Conservation (phyloP, 768 basidiomycete species). For the Kwoniella sp. region DNA sequence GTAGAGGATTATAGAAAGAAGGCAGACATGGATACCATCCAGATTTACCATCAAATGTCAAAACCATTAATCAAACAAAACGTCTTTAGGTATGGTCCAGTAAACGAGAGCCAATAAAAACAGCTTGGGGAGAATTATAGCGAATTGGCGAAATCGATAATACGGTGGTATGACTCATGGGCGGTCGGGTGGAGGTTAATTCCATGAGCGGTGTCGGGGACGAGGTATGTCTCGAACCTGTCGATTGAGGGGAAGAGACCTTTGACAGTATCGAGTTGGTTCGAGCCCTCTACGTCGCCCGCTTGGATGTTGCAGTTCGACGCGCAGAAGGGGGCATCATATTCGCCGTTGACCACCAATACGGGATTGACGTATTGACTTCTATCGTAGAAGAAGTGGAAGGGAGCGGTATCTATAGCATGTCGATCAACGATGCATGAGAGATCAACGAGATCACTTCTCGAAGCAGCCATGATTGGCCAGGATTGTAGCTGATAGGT, state of each 20-base stretch:
- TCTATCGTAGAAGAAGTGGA: background rate
- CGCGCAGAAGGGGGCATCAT: conserved; percentile 32
- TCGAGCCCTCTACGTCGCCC: background rate
- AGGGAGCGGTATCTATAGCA: conserved; percentile 14
- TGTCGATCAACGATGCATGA: background rate
- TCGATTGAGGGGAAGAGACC: conserved; percentile 22
- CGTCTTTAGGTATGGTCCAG: no score
- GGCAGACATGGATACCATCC: no score
- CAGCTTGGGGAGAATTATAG: no score
- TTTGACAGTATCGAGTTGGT: conserved; percentile 32
- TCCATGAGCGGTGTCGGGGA: conserved; percentile 33
- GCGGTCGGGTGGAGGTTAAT: conserved; percentile 35
- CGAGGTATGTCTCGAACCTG: conserved; percentile 26
- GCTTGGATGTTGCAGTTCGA: background rate
- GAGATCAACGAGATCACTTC: no score
- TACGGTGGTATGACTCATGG: conserved; percentile 33
- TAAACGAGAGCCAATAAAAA: no score
- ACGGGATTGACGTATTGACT: conserved; percentile 19
- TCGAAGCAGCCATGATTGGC: no score
- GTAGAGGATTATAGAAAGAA: no score
- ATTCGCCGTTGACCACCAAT: conserved; percentile 27
- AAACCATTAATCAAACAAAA: no score
- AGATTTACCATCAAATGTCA: no score
- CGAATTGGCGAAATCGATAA: conserved; percentile 24
- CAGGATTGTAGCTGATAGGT: no score